Evolutionary conservation across 208 protist species (phyloP).

Genomic region (Leishmania turanica): DNA sequence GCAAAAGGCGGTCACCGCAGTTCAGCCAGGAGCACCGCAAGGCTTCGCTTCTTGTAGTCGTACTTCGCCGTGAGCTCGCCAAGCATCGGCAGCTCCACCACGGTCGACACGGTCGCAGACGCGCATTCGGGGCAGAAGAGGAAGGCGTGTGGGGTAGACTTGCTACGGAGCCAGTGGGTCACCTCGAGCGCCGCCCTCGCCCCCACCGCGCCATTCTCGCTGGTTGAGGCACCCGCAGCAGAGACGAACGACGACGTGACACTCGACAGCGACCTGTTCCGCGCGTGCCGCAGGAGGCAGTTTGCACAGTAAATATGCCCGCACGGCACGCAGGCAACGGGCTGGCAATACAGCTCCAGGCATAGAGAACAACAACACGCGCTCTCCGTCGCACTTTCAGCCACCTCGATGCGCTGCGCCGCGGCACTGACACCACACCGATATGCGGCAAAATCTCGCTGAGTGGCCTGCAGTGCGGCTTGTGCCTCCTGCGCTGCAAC

Average conservation of each 20-base stretch:
- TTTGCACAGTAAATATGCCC: constrained; percentile 81
- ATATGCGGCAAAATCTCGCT: constrained; percentile 15
- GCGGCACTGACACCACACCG: constrained; percentile 36
- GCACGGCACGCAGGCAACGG: constrained; percentile 83
- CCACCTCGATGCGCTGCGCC: constrained; percentile 56
- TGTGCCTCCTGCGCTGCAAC: constrained; percentile 13
- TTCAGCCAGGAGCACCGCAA: constrained; percentile 3
- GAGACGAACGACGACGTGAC: background rate
- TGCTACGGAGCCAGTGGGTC: constrained; percentile 13
- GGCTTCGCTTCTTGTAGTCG: constrained; percentile 11
- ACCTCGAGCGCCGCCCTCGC: constrained; percentile 8
- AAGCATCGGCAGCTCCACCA: constrained; percentile 20
- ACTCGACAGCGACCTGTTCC: constrained; percentile 38
- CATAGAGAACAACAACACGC: constrained; percentile 73
- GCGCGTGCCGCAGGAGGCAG: constrained; percentile 58
- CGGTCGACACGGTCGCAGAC: constrained; percentile 4
- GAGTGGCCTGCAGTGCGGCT: background rate
- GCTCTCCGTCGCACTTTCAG: constrained; percentile 82
- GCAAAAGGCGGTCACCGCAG: background rate
- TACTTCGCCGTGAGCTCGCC: constrained; percentile 17
- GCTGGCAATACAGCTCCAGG: constrained; percentile 55
- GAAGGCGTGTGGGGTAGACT: background rate
- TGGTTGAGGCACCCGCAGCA: background rate
- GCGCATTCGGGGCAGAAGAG: constrained; percentile 54
- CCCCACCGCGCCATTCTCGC: background rate